Base-by-base conservation (phyloP, 352 stramenopile genomes). In the Blastocystis sp. region DNA sequence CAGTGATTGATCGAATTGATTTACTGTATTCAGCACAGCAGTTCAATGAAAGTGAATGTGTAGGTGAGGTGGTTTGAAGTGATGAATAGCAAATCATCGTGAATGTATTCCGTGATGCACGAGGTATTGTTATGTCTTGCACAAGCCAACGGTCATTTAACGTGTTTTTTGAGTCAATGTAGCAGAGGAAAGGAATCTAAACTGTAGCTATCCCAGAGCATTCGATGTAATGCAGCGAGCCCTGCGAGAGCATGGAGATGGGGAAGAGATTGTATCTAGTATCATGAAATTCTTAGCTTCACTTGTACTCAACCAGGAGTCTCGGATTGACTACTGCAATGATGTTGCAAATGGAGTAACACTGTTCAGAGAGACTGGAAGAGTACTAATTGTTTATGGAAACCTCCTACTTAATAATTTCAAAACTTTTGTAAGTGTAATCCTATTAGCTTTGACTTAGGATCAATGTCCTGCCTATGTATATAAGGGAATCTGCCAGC, bases 401-500 rank as follows among this genome's bases (percentile, higher is more conserved):
- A 84, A 64, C 39, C 13, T 84, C 5, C 56, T 84, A 29, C 53
- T 84, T 18, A 45, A 64, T 20, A 66, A 64, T 11, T 84, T 84
- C 53, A 23, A 56, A 23, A 66, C 73, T 41, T 84, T 84, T 43
- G 73, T 84, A 23, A 4, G 29, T 13, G 3, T 75, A 62, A 23
- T 63, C 7, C 6, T 20, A n/a, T 9, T n/a, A 18, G 18, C 34
- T 18, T n/a, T 84, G 0, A 68, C 47, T 11, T 68, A 84, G 73
- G 34, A 43, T 7, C 53, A 84, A 13, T 84, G 73, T 68, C 55
- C 73, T n/a, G 73, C 59, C 15, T 53, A 56, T 15, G 73, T 84
- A 23, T 84, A 84, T 43, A 84, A 84, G 56, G 73, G 73, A 20
- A 84, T 84, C 41, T 69, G 73, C 29, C 73, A 84, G 50, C 73